These are phyloP conservation scores for Colletotrichum simmondsii DNA, from an alignment of 2,329 filamentous ascomycete genomes.

Conservation along the genomic window DNA sequence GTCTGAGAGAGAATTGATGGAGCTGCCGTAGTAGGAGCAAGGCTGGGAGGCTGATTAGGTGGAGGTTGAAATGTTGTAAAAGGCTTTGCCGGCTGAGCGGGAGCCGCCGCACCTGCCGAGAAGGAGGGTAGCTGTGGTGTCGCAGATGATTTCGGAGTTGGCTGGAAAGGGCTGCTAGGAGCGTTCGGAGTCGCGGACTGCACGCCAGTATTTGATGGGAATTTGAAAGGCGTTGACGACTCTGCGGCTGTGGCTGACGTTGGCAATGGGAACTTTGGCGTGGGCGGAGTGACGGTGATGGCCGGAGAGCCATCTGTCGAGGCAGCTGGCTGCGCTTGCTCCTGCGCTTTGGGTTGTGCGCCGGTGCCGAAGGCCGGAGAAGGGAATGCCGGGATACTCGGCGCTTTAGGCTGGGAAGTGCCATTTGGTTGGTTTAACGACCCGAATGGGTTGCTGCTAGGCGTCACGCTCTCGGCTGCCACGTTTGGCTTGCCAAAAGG, in stretches of 20 bases:
- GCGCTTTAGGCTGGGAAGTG: background rate
- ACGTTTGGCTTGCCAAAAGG: constrained; percentile 9
- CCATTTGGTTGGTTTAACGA: constrained; percentile 9
- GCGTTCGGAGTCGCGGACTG: background rate
- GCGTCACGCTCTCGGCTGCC: background rate
- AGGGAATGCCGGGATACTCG: background rate
- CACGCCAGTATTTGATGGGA: background rate
- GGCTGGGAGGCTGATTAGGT: background rate
- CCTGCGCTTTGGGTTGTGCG: constrained; percentile 17
- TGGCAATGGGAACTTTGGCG: constrained; percentile 28
- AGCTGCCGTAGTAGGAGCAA: constrained; percentile 24
- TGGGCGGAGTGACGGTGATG: constrained; percentile 32
- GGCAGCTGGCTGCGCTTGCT: constrained; percentile 10
- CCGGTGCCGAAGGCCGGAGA: constrained; percentile 5
- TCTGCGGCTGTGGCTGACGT: background rate
- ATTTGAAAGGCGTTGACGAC: constrained; percentile 10
- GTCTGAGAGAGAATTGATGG: constrained; percentile 31
- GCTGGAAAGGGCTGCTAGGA: background rate
- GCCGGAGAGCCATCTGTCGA: constrained; percentile 5
- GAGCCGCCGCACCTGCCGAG: background rate
- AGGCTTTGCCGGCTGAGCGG: constrained; percentile 26
- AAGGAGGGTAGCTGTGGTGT: background rate
- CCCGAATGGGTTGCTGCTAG: constrained; percentile 17
- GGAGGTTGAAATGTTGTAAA: constrained; percentile 37
- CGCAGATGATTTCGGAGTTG: constrained; percentile 33